phyloP scores from a whole-genome alignment of 805 yeast species.

The Metahyphopichia silvanorum region DNA sequence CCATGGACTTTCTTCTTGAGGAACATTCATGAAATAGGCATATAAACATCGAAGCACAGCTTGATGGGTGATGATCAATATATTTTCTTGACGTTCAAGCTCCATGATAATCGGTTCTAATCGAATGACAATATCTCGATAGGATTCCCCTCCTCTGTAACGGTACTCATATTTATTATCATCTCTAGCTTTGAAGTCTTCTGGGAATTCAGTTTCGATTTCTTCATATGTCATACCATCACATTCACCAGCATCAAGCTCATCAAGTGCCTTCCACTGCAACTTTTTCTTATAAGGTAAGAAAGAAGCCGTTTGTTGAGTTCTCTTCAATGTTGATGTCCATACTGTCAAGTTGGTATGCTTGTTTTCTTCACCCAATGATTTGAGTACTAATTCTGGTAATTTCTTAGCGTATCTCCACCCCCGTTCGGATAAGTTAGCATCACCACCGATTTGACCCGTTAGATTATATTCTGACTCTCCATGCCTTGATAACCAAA shows the following conservation, averaged over 20 bases:
- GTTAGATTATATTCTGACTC: conserved; percentile 89
- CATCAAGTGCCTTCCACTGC: conserved; percentile 96
- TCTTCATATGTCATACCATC: conserved; percentile 97
- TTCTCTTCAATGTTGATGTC: conserved; percentile 90
- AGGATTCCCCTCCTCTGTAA: conserved; percentile 96
- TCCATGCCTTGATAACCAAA: conserved; percentile 95
- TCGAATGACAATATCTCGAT: conserved; percentile 90
- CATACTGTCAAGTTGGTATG: conserved; percentile 73
- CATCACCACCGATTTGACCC: conserved; percentile 96
- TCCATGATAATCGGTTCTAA: conserved; percentile 98
- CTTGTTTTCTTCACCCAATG: conserved; percentile 55
- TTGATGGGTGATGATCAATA: conserved; percentile 94
- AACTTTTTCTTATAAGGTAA: conserved; percentile 73
- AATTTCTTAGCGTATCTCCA: conserved; percentile 76
- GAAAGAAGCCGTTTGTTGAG: conserved; percentile 86
- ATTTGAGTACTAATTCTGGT: conserved; percentile 69
- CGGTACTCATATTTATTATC: conserved; percentile 94
- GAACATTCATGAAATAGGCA: conserved; percentile 98
- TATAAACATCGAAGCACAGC: conserved; percentile 95
- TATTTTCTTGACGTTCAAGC: conserved; percentile 93
- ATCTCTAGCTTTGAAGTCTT: conserved; percentile 93
- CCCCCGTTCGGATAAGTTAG: conserved; percentile 81
- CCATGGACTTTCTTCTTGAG: conserved; percentile 98
- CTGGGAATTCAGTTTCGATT: conserved; percentile 80
- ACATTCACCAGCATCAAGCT: conserved; percentile 95